phyloP scores from a whole-genome alignment of 2,329 filamentous ascomycete species.

The Cladosporium sp. region DNA sequence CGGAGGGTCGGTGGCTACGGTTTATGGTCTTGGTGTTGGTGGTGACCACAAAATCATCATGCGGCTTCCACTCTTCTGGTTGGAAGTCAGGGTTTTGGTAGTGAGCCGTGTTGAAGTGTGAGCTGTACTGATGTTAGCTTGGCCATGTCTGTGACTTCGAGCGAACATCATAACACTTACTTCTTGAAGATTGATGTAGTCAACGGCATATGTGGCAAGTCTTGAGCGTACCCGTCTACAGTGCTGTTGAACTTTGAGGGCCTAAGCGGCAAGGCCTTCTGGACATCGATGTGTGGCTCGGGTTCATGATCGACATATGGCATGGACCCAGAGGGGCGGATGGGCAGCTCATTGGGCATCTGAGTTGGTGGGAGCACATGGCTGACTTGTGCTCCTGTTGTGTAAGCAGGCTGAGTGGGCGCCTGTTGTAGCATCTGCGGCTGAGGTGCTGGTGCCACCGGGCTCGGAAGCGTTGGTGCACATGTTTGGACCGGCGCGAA shows the following conservation, averaged over 20 bases:
- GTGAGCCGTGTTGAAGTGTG: constrained; percentile 50
- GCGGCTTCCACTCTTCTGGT: constrained; percentile 50
- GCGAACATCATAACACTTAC: constrained; percentile 27
- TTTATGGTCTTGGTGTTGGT: constrained; percentile 21
- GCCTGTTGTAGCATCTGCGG: constrained; percentile 26
- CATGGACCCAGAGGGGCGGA: constrained; percentile 19
- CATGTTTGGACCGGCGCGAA: constrained; percentile 21
- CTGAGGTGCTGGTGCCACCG: constrained; percentile 23
- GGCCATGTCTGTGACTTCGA: neutral
- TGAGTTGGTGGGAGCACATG: constrained; percentile 27
- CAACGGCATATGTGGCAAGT: constrained; percentile 38
- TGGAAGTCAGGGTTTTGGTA: constrained; percentile 51
- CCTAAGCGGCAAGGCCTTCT: constrained; percentile 39
- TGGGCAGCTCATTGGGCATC: constrained; percentile 24
- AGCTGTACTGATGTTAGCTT: constrained; percentile 31
- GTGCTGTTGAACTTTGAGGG: constrained; percentile 40
- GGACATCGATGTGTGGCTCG: constrained; percentile 20
- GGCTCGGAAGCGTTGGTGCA: constrained; percentile 22
- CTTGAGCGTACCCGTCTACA: constrained; percentile 18
- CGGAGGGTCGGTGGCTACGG: constrained; percentile 27
- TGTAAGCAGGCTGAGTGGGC: constrained; percentile 24
- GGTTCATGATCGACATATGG: constrained; percentile 20
- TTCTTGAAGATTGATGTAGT: constrained; percentile 49
- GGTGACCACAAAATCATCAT: constrained; percentile 39
- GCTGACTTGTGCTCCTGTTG: constrained; percentile 22